A percentile compares a stretch with the other conserved stretches of the same genome.
phyloP scores from a whole-genome alignment of 177 flowering plant species.

The Vitis hybrid region DNA sequence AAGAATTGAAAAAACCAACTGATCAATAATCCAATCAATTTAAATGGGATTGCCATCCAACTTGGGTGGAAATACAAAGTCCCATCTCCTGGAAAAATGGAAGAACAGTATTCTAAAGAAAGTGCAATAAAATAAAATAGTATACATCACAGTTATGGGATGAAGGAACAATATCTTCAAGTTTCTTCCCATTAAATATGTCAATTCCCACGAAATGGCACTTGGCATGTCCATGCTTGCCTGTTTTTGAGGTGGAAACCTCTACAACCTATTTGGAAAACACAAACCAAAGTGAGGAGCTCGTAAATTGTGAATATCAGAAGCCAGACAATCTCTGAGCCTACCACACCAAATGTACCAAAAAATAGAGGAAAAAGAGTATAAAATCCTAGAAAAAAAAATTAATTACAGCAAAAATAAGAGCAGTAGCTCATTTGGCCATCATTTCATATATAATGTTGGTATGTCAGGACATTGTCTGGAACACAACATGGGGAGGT shows the following conservation, averaged over 20 bases:
- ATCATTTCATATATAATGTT: too few relatives aligned
- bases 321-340: too few relatives aligned
- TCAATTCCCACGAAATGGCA: slow-evolving; percentile 64
- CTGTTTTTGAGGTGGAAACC: slow-evolving; percentile 60
- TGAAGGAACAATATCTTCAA: slow-evolving; percentile 47
- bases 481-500: too few relatives aligned
- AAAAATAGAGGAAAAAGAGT: too few relatives aligned
- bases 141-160: slow-evolving; percentile 46
- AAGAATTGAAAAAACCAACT: not conserved
- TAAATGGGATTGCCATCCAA: too few relatives aligned
- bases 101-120: not conserved
- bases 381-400: too few relatives aligned
- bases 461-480: too few relatives aligned
- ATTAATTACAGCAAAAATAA: too few relatives aligned
- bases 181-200: slow-evolving; percentile 42
- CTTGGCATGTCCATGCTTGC: slow-evolving; percentile 43
- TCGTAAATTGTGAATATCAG: too few relatives aligned
- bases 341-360: too few relatives aligned
- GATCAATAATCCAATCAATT: not conserved
- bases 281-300: not conserved
- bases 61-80: too few relatives aligned
- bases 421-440: too few relatives aligned
- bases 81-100: not conserved
- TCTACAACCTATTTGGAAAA: slow-evolving; percentile 47
- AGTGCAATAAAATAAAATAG: not conserved